Evolutionary conservation across 169 alveolate species (phyloP).

Genomic region (Sarcocystis neurona): DNA sequence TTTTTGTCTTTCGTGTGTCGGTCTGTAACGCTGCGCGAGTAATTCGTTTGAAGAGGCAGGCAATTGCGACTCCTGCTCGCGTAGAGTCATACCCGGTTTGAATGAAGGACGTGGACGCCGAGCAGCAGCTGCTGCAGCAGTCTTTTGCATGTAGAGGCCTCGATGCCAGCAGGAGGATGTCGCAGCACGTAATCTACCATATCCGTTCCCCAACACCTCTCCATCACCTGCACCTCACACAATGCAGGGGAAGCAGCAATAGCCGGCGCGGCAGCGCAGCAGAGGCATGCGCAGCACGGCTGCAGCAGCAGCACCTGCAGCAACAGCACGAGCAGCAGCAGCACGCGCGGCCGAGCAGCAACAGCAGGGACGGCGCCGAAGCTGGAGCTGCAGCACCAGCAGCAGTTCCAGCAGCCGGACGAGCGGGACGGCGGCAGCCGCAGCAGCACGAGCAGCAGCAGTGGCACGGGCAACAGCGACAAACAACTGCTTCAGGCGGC

Average conservation of each 20-base stretch:
- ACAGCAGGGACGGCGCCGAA: too few species aligned
- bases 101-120: conserved; percentile 42
- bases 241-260: neutral
- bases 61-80: neutral
- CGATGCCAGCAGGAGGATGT: conserved; percentile 48
- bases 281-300: neutral
- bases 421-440: too few species aligned
- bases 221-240: conserved; percentile 28
- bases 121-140: conserved; percentile 54
- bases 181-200: conserved; percentile 59
- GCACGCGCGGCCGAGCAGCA: too few species aligned
- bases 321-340: too few species aligned
- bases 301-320: neutral
- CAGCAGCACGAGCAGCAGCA: too few species aligned
- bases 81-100: conserved; percentile 15
- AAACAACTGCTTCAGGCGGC: too few species aligned
- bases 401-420: too few species aligned
- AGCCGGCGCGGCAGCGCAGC: neutral
- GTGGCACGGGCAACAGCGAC: too few species aligned
- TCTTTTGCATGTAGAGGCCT: conserved; percentile 15
- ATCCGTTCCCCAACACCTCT: conserved; percentile 48
- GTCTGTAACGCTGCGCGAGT: too few species aligned
- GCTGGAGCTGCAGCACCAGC: too few species aligned
- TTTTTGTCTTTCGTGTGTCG: too few species aligned
- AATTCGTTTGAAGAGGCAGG: neutral